phyloP scores from a whole-genome alignment of 331 rosid genomes.

The Malus hybrid region DNA sequence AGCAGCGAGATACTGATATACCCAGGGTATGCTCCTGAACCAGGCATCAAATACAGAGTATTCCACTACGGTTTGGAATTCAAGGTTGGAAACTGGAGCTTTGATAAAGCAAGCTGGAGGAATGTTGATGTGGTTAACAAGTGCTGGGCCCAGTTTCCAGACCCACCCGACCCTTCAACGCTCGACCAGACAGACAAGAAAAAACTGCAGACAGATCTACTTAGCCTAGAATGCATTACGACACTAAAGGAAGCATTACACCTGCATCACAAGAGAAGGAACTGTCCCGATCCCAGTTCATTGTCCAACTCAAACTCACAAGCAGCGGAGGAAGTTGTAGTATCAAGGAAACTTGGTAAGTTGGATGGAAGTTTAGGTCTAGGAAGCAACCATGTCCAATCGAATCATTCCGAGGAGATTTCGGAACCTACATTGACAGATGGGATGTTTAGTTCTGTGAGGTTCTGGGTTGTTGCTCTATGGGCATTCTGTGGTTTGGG shows the following conservation, averaged over 20 bases:
- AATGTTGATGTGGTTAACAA: slow-evolving; percentile 57
- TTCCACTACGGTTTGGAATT: slow-evolving; percentile 90
- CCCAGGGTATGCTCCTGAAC: slow-evolving; percentile 78
- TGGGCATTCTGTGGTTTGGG: slow-evolving; percentile 81
- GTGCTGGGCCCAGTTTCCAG: slow-evolving; percentile 87
- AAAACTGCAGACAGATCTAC: slow-evolving; percentile 48
- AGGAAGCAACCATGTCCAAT: slow-evolving; percentile 13
- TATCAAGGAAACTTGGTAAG: slow-evolving; percentile 48
- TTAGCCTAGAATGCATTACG: slow-evolving; percentile 77
- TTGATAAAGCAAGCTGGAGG: slow-evolving; percentile 91
- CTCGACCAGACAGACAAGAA: slow-evolving; percentile 33
- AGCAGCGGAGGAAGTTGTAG: slow-evolving; percentile 14
- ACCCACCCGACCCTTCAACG: slow-evolving; percentile 63
- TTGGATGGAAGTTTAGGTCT: slow-evolving; percentile 21
- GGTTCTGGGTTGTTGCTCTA: slow-evolving; percentile 67
- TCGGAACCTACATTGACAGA: slow-evolving; percentile 31
- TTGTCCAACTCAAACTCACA: slow-evolving; percentile 26
- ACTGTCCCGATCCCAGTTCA: slow-evolving; percentile 44
- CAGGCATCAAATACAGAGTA: slow-evolving; percentile 76
- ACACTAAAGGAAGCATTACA: slow-evolving; percentile 71
- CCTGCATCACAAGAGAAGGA: slow-evolving; percentile 57
- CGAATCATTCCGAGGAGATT: slow-evolving; percentile 22
- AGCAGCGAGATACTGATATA: slow-evolving; percentile 63
- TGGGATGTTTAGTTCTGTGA: slow-evolving; percentile 53
- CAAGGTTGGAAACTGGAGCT: slow-evolving; percentile 92